A percentile compares a stretch with the other conserved stretches of the same genome.
phyloP scores from a whole-genome alignment of 768 basidiomycete genomes.

The Cyathus striatus region DNA sequence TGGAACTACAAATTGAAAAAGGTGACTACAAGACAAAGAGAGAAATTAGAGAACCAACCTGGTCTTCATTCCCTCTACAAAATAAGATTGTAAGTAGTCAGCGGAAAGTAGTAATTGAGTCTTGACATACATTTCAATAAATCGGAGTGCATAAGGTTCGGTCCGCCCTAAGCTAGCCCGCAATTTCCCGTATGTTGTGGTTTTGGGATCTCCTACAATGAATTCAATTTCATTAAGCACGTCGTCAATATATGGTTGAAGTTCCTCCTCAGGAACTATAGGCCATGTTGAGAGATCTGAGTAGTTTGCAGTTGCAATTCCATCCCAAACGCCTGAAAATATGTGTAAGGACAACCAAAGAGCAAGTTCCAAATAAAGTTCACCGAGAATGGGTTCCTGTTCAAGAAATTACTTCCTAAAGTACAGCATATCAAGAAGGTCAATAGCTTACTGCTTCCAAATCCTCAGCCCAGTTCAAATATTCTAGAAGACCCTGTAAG shows the following conservation, averaged over 20 bases:
- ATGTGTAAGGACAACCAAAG: not conserved
- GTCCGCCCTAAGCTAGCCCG: constrained; percentile 51
- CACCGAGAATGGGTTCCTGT: constrained; percentile 1
- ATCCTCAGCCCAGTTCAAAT: constrained; percentile 37
- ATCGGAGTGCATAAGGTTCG: constrained; percentile 43
- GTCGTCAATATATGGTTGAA: constrained; percentile 28
- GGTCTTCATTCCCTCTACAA: constrained; percentile 29
- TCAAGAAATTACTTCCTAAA: not conserved
- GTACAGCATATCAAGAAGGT: not conserved
- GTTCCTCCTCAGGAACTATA: constrained; percentile 24
- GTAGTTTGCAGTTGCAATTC: constrained; percentile 24
- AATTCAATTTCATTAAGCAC: constrained; percentile 45
- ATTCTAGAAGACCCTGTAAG: constrained; percentile 31
- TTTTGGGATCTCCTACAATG: constrained; percentile 42
- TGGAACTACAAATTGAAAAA: constrained; percentile 14
- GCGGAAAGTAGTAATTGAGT: not conserved
- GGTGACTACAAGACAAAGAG: not conserved
- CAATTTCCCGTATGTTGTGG: constrained; percentile 30
- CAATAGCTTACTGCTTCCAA: constrained; percentile 21
- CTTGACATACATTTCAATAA: constrained; percentile 41
- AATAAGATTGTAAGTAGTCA: not conserved
- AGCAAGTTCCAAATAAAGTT: not conserved
- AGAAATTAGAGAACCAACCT: constrained; percentile 8
- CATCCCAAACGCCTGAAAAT: constrained; percentile 17
- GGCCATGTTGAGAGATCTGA: constrained; percentile 30